Conservation (phyloP, 2,329 filamentous ascomycete genomes). For the Parasarocladium wereldwijsianum region DNA sequence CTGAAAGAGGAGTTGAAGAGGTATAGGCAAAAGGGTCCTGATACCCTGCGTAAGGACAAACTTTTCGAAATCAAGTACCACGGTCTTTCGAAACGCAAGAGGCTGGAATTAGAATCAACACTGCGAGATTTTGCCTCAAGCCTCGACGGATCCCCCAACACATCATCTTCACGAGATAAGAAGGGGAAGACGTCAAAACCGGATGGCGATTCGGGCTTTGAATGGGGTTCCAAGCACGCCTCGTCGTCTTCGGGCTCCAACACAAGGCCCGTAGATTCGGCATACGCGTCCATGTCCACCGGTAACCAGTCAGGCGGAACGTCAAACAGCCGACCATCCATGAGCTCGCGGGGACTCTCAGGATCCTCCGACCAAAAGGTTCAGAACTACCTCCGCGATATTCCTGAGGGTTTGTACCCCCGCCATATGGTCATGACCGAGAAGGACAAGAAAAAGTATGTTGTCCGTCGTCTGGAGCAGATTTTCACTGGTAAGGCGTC, state of each 20-base stretch:
- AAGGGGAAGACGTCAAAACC: conserved; percentile 19
- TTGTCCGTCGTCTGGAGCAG: conserved; percentile 64
- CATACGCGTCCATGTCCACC: conserved; percentile 53
- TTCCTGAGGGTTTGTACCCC: conserved; percentile 54
- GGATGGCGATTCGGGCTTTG: too few relatives aligned
- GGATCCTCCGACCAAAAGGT: conserved; percentile 44
- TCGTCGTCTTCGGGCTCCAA: conserved; percentile 38
- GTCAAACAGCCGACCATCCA: conserved; percentile 21
- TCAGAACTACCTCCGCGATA: conserved; percentile 56
- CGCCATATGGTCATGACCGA: conserved; percentile 50
- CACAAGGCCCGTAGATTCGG: conserved; percentile 41
- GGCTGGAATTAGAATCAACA: conserved; percentile 59
- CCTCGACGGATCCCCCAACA: conserved; percentile 35
- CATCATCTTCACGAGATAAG: conserved; percentile 24
- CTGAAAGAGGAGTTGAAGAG: conserved; percentile 54
- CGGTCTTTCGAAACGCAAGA: conserved; percentile 55
- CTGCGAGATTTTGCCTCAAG: conserved; percentile 55
- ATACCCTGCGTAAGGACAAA: conserved; percentile 58
- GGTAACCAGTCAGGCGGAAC: conserved; percentile 29
- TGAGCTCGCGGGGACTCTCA: conserved; percentile 18
- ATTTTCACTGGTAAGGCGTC: conserved; percentile 61
- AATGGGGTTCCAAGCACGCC: conserved; percentile 29
- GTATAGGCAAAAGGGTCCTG: conserved; percentile 52
- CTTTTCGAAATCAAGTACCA: conserved; percentile 75
- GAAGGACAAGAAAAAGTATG: conserved; percentile 59